phyloP scores from a whole-genome alignment of 306 rosid species.

The Glycine tomentella region DNA sequence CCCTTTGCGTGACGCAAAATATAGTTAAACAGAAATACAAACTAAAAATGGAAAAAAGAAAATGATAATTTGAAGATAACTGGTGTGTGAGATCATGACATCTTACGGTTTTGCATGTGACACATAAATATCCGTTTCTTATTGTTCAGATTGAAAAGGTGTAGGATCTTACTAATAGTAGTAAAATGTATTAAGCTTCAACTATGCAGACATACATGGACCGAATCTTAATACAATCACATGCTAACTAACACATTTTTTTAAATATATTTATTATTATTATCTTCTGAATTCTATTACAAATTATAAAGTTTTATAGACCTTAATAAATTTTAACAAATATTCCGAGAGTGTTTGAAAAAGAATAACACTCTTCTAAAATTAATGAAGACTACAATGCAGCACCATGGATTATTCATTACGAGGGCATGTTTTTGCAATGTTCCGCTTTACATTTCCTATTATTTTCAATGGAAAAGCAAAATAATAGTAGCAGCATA shows the following conservation, averaged over 20 bases:
- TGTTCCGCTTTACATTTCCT: not conserved
- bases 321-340: too few species aligned
- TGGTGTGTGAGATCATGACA: not conserved
- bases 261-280: too few species aligned
- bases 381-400: too few species aligned
- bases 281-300: too few species aligned
- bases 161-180: not conserved
- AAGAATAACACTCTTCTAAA: too few species aligned
- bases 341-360: too few species aligned
- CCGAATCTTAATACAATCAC: not conserved
- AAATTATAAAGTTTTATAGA: too few species aligned
- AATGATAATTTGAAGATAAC: not conserved
- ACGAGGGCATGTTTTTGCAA: not conserved
- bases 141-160: not conserved
- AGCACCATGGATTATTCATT: too few species aligned
- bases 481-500: not conserved
- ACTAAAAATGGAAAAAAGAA: not conserved
- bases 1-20: not conserved
- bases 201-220: not conserved
- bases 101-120: conserved; percentile 8
- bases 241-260: not conserved
- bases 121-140: not conserved
- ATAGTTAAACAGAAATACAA: not conserved
- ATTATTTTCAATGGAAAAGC: not conserved
- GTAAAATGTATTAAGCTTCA: not conserved